Evolutionary conservation across 148 eudicot species (phyloP), one percentile per base, ranked within the genome.

Genomic region (Chenopodium album): DNA sequence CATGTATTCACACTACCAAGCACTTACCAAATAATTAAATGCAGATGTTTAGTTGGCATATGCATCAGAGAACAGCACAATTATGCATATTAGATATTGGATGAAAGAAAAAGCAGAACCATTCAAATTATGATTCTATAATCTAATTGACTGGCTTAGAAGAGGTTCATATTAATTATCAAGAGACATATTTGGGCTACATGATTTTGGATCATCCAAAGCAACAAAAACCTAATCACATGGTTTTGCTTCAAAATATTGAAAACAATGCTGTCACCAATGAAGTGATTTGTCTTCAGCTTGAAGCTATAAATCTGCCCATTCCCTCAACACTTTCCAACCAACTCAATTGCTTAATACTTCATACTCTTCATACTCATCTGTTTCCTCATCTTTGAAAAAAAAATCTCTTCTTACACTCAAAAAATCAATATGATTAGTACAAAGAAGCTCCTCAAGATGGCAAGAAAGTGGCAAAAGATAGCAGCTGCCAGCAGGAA

Each of bases 401-500:
- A 6, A 6, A 54, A 50, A 41, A 13, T 31, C 32, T 70, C 31
- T 79, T 32, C 28, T 78, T 23, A 26, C 22, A 13, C 11, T 60
- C 54, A 28, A 67, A 41, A 41, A 41, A 41, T 17, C 31, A 76
- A 56, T 9, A 86, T 88, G 86, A 82, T 88, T 60, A 84, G 87
- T 44, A 50, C 85, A 22, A 86, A 81, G 87, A 87, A 87, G 71
- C 88, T 88, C 47, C 71, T 86, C 23, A 86, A 66, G 34, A 77
- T 88, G 88, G 87, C 87, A 60, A 82, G 77, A 69, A 88, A 85
- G 77, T 85, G 89, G 87, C 87, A 73, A 47, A 83, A 79, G 16
- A 19, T 80, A 13, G 85, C 91, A n/a, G 70, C 50, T 7, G 84
- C 84, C 0, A 76, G 84, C 54, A 82, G 84, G 52, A 82, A 62